Evolutionary conservation across 352 stramenopile species (phyloP).

Genomic region (Plasmopara muralis): DNA sequence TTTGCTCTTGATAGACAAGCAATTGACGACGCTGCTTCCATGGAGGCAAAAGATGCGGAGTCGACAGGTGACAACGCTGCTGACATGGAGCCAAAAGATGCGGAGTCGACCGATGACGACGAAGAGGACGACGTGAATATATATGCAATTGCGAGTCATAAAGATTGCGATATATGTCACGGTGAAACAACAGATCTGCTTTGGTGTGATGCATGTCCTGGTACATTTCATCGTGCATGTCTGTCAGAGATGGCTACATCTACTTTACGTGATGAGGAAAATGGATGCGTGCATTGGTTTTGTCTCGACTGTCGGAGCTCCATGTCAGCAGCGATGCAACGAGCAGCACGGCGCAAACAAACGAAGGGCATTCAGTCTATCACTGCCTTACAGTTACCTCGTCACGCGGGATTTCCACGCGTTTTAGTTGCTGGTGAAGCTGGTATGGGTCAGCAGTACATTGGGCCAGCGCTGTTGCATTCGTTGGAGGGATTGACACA

Average conservation of each 20-base stretch:
- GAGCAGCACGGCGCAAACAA: slow-evolving; percentile 1
- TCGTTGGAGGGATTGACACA: slow-evolving; percentile 67
- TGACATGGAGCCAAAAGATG: neutral
- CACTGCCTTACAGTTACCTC: slow-evolving; percentile 35
- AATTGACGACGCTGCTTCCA: slow-evolving; percentile 29
- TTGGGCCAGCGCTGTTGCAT: slow-evolving; percentile 62
- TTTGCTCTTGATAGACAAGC: slow-evolving; percentile 47
- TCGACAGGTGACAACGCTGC: slow-evolving; percentile 17
- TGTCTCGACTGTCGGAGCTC: slow-evolving; percentile 43
- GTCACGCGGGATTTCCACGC: slow-evolving; percentile 54
- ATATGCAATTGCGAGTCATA: slow-evolving; percentile 49
- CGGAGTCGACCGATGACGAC: slow-evolving; percentile 16
- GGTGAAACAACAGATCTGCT: slow-evolving; percentile 50
- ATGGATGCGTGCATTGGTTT: slow-evolving; percentile 33
- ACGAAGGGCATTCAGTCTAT: slow-evolving; percentile 26
- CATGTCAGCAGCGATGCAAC: slow-evolving; percentile 19
- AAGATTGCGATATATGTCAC: slow-evolving; percentile 68
- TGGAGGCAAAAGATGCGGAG: slow-evolving; percentile 1
- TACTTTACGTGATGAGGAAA: slow-evolving; percentile 9
- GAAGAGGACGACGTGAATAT: slow-evolving; percentile 64
- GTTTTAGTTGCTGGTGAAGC: slow-evolving; percentile 53
- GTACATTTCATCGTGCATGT: slow-evolving; percentile 52
- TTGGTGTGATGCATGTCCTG: slow-evolving; percentile 55
- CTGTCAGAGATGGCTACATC: slow-evolving; percentile 14
- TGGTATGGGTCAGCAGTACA: slow-evolving; percentile 69